A percentile compares a stretch with the other conserved stretches of the same genome.
Evolutionary conservation across 2,329 filamentous ascomycete genomes (phyloP).

Genomic region (Epichloe sp.): DNA sequence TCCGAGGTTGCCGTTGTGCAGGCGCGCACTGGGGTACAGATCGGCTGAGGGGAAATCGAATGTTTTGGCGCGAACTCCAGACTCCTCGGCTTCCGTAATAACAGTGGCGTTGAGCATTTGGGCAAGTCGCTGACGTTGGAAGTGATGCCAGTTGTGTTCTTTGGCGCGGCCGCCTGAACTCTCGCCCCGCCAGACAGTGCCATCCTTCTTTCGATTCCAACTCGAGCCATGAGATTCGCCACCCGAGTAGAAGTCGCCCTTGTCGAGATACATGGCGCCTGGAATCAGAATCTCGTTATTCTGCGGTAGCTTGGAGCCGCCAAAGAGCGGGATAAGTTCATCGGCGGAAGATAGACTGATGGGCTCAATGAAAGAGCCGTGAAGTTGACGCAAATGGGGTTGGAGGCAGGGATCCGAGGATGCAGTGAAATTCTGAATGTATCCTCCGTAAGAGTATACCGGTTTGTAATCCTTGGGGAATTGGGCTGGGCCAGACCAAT

Average conservation of each 20-base stretch:
- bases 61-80: conserved; percentile 26
- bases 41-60: conserved; percentile 33
- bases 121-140: conserved; percentile 59
- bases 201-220: conserved; percentile 45
- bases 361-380: conserved; percentile 44
- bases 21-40: conserved; percentile 29
- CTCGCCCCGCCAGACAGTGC: conserved; percentile 50
- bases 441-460: conserved; percentile 29
- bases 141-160: conserved; percentile 49
- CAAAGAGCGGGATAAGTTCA: conserved; percentile 46
- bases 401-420: conserved; percentile 47
- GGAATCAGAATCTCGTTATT: conserved; percentile 54
- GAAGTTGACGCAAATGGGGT: conserved; percentile 35
- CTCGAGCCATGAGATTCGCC: conserved; percentile 38
- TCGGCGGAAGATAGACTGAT: conserved; percentile 37
- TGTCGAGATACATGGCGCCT: conserved; percentile 49
- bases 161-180: conserved; percentile 45
- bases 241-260: conserved; percentile 46
- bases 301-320: conserved; percentile 47
- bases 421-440: conserved; percentile 44
- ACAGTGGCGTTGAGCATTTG: conserved; percentile 54
- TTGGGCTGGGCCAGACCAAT: conserved; percentile 18
- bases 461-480: conserved; percentile 22
- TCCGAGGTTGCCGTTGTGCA: conserved; percentile 22
- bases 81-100: conserved; percentile 33